phyloP scores from a whole-genome alignment of 2,329 filamentous ascomycete species.

The Sclerotinia borealis region DNA sequence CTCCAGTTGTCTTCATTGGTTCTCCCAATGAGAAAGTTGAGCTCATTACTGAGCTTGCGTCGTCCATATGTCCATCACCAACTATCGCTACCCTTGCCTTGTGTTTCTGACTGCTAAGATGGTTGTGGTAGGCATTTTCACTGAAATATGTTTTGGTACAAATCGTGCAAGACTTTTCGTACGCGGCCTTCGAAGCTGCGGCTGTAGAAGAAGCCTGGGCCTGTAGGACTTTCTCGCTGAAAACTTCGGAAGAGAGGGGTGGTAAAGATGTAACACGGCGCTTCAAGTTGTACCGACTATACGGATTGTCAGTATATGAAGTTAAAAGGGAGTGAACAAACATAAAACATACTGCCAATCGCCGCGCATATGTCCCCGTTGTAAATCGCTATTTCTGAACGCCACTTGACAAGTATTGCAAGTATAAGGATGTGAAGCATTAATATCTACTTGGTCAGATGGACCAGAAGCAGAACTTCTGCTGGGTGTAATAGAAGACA shows the following conservation, averaged over 20 bases:
- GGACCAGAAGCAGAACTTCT: slow-evolving; percentile 27
- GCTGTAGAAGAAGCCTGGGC: slow-evolving; percentile 80
- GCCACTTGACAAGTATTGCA: slow-evolving; percentile 98
- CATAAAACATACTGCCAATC: slow-evolving; percentile 93
- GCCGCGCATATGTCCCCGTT: slow-evolving; percentile 93
- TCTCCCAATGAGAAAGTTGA: slow-evolving; percentile 89
- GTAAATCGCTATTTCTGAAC: slow-evolving; percentile 87
- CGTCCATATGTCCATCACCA: slow-evolving; percentile 45
- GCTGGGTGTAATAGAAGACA: slow-evolving; percentile 45
- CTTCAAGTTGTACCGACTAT: slow-evolving; percentile 90
- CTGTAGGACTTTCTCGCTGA: slow-evolving; percentile 91
- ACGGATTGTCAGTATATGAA: slow-evolving; percentile 18
- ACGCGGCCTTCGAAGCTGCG: slow-evolving; percentile 81
- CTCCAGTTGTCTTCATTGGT: slow-evolving; percentile 43
- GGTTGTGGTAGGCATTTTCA: slow-evolving; percentile 92
- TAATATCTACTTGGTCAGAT: slow-evolving; percentile 27
- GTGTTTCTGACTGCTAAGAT: slow-evolving; percentile 86
- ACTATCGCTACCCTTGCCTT: slow-evolving; percentile 56
- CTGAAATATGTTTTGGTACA: slow-evolving; percentile 95
- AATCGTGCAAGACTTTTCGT: slow-evolving; percentile 72
- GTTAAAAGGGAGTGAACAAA: slow-evolving; percentile 28
- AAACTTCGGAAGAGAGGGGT: slow-evolving; percentile 84
- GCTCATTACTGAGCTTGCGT: slow-evolving; percentile 76
- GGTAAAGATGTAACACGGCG: slow-evolving; percentile 85
- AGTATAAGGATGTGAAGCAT: slow-evolving; percentile 76